A percentile compares a stretch with the other conserved stretches of the same genome.
phyloP scores from a whole-genome alignment of 2,329 filamentous ascomycete genomes.

The Albophoma yamanashiensis region DNA sequence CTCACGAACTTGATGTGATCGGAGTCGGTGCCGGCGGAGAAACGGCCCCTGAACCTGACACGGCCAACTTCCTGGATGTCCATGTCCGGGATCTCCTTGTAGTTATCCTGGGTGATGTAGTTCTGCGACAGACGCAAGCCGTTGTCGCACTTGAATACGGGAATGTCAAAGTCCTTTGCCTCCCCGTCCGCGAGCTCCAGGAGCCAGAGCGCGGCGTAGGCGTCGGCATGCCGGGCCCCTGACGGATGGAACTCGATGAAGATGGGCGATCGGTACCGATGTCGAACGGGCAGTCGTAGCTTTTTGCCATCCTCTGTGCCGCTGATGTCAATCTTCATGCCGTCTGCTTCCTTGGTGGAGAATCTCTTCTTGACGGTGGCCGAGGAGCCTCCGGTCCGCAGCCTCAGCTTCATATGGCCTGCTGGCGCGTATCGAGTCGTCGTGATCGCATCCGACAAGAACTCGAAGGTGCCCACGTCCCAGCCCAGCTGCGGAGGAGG shows the following conservation, averaged over 20 bases:
- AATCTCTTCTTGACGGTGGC: slow-evolving; percentile 54
- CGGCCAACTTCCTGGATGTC: slow-evolving; percentile 72
- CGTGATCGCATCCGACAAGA: slow-evolving; percentile 59
- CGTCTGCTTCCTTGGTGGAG: slow-evolving; percentile 50
- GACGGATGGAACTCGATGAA: slow-evolving; percentile 75
- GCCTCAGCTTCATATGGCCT: slow-evolving; percentile 62
- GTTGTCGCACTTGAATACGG: slow-evolving; percentile 77
- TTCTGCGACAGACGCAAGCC: slow-evolving; percentile 74
- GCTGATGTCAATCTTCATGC: slow-evolving; percentile 37
- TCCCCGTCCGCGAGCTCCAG: slow-evolving; percentile 76
- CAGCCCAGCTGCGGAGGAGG: slow-evolving; percentile 83
- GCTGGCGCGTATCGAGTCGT: slow-evolving; percentile 51
- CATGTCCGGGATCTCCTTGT: slow-evolving; percentile 57
- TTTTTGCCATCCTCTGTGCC: slow-evolving; percentile 26
- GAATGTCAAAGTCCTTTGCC: slow-evolving; percentile 68
- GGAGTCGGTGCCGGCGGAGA: slow-evolving; percentile 84
- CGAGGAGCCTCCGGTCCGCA: slow-evolving; percentile 77
- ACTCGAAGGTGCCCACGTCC: slow-evolving; percentile 93
- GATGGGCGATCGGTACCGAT: slow-evolving; percentile 80
- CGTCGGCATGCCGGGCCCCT: slow-evolving; percentile 58
- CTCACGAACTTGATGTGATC: slow-evolving; percentile 75
- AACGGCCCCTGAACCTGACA: slow-evolving; percentile 67
- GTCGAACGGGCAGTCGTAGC: slow-evolving; percentile 77
- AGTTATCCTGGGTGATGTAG: slow-evolving; percentile 77
- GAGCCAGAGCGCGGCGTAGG: slow-evolving; percentile 77